A percentile compares a stretch with the other conserved stretches of the same genome.
Conservation (phyloP, 108 stramenopile genomes). For the Skeletonema potamos region DNA sequence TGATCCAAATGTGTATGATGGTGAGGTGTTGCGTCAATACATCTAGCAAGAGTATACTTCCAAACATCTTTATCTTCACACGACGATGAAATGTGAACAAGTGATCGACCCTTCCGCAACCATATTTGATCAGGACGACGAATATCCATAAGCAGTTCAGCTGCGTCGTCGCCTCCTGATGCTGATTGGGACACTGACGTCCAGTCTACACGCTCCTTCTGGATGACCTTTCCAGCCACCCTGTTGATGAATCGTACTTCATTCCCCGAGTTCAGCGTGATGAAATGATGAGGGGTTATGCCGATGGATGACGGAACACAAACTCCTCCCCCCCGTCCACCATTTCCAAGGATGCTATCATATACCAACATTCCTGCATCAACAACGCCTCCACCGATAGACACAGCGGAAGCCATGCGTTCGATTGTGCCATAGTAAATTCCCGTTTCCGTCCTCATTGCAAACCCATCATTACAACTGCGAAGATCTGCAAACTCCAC, state of each 20-base stretch:
- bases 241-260: conserved; percentile 80
- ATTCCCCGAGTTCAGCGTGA: conserved; percentile 65
- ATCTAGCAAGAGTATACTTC: conserved; percentile 74
- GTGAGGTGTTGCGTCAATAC: conserved; percentile 44
- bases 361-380: conserved; percentile 82
- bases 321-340: not conserved
- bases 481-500: conserved; percentile 71
- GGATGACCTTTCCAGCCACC: conserved; percentile 76
- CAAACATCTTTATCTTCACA: conserved; percentile 88
- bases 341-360: conserved; percentile 21
- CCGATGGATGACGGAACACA: conserved; percentile 41
- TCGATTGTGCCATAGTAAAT: conserved; percentile 85
- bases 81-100: conserved; percentile 85
- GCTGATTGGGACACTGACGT: conserved; percentile 44
- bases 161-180: conserved; percentile 34
- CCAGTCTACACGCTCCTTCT: conserved; percentile 83
- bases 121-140: conserved; percentile 91
- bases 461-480: conserved; percentile 67
- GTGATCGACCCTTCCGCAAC: conserved; percentile 68
- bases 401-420: conserved; percentile 43
- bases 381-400: conserved; percentile 49
- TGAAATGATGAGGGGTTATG: conserved; percentile 83
- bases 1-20: not conserved
- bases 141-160: conserved; percentile 81
- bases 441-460: conserved; percentile 75